Evolutionary conservation across 352 stramenopile species (phyloP), one percentile per base, ranked within the genome.

Genomic region (Phytophthora hybrid): DNA sequence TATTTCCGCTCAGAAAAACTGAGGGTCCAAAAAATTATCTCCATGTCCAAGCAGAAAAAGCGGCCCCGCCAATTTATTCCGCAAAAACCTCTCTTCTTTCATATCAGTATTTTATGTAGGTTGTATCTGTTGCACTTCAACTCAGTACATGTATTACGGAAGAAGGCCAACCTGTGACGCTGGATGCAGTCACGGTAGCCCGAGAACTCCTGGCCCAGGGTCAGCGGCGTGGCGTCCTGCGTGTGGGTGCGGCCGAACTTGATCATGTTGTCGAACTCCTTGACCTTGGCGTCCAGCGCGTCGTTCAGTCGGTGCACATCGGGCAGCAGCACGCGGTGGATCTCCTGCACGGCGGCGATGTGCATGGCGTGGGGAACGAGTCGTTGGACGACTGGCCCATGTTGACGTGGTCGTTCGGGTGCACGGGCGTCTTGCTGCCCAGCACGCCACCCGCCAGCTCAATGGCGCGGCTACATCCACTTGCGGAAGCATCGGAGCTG

Each of bases 291-390:
- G 59, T 93, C 72, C 8, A 99, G 81, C 21, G 93, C 85, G 16
- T 81, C 81, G 58, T 95, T 88, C 37, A 99, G 80, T 39, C 89
- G 85, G 66, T 89, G 77, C 10, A 98, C 80, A 31, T 85, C 87
- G 4, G 91, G 88, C 1, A 96, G 67, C 49, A 95, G 65, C 49
- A 92, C 79, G 52, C 85, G 80, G 49, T 92, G 74, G 29, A 99
- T 83, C 65, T 98, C 93, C 70, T 98, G 82, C 14, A 97, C 94
- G 18, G 86, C 83, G 3, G 93, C 92, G 82, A 99, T 98, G 80
- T 99, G 96, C 97, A 99, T 99, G 34, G 97, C 97, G 96, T 99
- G 0, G 97, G 97, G 76, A 98, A 99, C 55, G 93, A 98, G 84
- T 99, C 97, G 77, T 99, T 99, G 29, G 83, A 97, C 47, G 90